phyloP scores from a whole-genome alignment of 2,329 filamentous ascomycete species.

The Aspergillus alliaceus region DNA sequence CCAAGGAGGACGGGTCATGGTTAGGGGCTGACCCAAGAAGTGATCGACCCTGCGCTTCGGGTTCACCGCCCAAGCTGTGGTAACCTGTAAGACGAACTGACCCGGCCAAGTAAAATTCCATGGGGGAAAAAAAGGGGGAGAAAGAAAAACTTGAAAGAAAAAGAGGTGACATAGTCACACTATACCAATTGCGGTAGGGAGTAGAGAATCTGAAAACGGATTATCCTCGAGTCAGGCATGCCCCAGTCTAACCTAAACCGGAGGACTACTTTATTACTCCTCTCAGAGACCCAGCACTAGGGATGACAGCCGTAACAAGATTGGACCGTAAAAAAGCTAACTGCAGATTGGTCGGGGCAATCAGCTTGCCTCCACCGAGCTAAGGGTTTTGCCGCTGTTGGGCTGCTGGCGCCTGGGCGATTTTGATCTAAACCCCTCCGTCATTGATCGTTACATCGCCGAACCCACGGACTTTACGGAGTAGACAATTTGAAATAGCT shows the following conservation, averaged over 20 bases:
- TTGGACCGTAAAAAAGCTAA: not conserved
- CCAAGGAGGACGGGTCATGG: not conserved
- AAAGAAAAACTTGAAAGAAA: not conserved
- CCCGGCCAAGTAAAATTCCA: not conserved
- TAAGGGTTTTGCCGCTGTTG: slow-evolving; percentile 2
- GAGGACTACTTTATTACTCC: not conserved
- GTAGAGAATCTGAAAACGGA: slow-evolving; percentile 1
- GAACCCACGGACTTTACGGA: not conserved
- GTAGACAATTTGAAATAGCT: not conserved
- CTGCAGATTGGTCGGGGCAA: not conserved
- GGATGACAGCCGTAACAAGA: not conserved
- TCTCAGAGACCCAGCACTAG: not conserved
- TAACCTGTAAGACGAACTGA: no score
- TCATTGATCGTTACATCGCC: not conserved
- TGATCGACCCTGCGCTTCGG: not conserved
- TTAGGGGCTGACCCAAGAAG: not conserved
- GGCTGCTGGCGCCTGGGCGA: not conserved
- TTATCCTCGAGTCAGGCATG: not conserved
- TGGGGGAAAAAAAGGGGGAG: not conserved
- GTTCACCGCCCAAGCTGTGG: not conserved
- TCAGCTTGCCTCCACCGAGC: not conserved
- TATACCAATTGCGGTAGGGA: not conserved
- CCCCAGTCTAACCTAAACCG: not conserved
- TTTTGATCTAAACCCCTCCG: not conserved
- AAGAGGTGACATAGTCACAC: not conserved